Evolutionary conservation across 2,329 filamentous ascomycete species (phyloP).

Genomic region (Fusarium keratoplasticum): DNA sequence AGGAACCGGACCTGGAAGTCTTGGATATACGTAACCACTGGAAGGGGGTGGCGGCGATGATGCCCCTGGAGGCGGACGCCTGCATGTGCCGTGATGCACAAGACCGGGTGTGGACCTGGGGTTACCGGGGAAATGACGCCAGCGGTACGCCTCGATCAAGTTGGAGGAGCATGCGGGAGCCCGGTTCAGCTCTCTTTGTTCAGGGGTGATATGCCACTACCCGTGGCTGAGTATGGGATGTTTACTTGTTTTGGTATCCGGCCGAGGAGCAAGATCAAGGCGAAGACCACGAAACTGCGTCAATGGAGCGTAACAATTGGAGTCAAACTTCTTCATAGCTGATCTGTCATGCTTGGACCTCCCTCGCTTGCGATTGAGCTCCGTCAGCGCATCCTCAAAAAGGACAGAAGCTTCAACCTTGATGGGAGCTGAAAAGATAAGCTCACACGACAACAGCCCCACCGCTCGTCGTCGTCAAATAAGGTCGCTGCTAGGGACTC

Average conservation of each 20-base stretch:
- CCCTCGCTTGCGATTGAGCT: not conserved
- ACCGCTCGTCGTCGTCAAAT: not conserved
- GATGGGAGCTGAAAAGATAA: not conserved
- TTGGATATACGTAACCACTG: not conserved
- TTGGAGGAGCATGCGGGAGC: not conserved
- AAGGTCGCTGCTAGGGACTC: not conserved
- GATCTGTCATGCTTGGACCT: not conserved
- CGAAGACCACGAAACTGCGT: fast-evolving
- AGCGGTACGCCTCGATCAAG: not conserved
- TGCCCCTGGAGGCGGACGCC: not conserved
- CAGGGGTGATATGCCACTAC: not conserved
- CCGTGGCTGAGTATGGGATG: not conserved
- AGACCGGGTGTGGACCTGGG: not conserved
- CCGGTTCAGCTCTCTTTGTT: not conserved
- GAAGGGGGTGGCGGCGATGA: not conserved
- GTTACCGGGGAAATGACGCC: not conserved
- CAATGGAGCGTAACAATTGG: not conserved
- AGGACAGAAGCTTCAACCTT: not conserved
- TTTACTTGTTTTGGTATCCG: not conserved
- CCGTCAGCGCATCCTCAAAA: not conserved
- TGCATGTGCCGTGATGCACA: not conserved
- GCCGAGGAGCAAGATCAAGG: not conserved
- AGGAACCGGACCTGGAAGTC: not conserved
- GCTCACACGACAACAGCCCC: not conserved
- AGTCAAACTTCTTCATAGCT: not conserved